A percentile compares a stretch with the other conserved stretches of the same genome.
These are phyloP conservation scores for Linderniella brevidens DNA, from an alignment of 257 asterid species.

Conservation along the genomic window DNA sequence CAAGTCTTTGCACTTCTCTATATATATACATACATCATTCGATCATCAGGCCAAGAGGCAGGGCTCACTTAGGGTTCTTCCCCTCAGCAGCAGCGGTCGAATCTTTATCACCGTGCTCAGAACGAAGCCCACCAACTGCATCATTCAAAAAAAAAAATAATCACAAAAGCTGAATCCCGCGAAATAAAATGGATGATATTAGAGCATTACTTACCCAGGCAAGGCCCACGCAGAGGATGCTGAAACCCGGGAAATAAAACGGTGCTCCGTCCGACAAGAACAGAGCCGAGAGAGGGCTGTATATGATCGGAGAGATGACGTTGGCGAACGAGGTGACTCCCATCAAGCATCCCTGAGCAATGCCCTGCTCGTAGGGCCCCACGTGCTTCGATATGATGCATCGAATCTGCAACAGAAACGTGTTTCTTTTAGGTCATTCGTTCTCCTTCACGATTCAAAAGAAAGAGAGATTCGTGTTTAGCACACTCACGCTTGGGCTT, in stretches of 20 bases:
- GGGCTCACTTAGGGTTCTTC: constrained; percentile 12
- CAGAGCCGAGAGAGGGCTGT: constrained; percentile 49
- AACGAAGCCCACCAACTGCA: constrained; percentile 24
- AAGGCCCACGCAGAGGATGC: no score
- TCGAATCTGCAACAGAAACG: constrained; percentile 29
- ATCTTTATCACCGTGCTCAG: constrained; percentile 20
- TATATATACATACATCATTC: no score
- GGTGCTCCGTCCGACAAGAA: no score
- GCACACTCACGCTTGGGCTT: constrained; percentile 24
- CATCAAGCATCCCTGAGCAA: constrained; percentile 62
- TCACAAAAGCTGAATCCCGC: no score
- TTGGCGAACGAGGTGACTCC: constrained; percentile 53
- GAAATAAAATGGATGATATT: no score
- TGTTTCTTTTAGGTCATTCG: constrained; percentile 23
- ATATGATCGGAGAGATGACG: constrained; percentile 46
- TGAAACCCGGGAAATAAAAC: no score
- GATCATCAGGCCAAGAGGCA: constrained; percentile 17
- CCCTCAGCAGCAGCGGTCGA: constrained; percentile 13
- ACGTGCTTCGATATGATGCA: constrained; percentile 77
- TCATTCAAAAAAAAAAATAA: no score
- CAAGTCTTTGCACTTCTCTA: no score
- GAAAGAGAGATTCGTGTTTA: neutral
- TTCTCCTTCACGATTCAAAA: constrained; percentile 8
- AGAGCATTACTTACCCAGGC: no score
- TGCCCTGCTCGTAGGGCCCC: constrained; percentile 66